Evolutionary conservation across 2,329 filamentous ascomycete species (phyloP), one percentile per base, ranked within the genome.

Genomic region (Fusarium caatingaense): DNA sequence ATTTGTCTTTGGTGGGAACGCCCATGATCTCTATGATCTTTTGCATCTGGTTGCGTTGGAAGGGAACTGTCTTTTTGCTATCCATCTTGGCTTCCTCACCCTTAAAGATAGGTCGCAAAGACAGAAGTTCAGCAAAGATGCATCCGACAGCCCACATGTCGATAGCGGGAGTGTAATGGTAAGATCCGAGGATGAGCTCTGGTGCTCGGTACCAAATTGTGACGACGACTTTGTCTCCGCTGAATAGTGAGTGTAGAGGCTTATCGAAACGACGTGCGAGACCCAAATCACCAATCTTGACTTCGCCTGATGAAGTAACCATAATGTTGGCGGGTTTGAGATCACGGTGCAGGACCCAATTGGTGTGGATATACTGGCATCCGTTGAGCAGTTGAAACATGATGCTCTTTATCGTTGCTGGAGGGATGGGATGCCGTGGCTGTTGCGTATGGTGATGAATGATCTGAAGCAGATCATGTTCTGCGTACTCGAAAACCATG

Each of bases 71-170:
- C 82, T 98, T 98, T 81, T 99, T 99, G 74, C 89, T 93, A 80
- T 99, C 96, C 92, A 98, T 98, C 82, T 99, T 99, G 18, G 96
- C 96, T 80, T 99, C 96, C 77, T 99, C 96, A 0, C 96, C 96
- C 78, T 99, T 99, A 80, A 99, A 99, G 57, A 99, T 98, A 0
- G 96, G 96, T 2, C 95, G 88, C 6, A 99, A 83, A 2, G 93
- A 94, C 0, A 99, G 83, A 5, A 99, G 85, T 79, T 99, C 96
- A 4, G 96, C 96, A 76, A 99, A 98, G 76, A 99, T 99, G 79
- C 96, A 99, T 1, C 96, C 96, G 1, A 99, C 90, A 5, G 96
- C 96, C 96, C 96, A 99, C 80, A 98, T 90, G 79, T 99, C 96
- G 70, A 99, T 93, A 23, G 96, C 95, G 0, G 96, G 94, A 0